Evolutionary conservation across 169 alveolate genomes (phyloP).

Genomic region (Miamiensis avidus): DNA sequence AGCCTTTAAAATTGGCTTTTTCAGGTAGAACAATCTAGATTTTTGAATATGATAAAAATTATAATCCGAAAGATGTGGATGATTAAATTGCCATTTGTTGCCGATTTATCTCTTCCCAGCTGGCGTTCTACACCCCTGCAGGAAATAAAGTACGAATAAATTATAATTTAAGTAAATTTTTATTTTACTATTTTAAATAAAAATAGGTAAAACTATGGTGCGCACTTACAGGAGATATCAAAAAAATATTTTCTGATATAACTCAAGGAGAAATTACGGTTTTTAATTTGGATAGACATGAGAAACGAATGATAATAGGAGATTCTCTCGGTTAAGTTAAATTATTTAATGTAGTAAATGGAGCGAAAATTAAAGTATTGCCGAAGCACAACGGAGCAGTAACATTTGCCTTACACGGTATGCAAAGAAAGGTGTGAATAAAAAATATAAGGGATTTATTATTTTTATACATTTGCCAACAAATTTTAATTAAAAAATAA

Average conservation of each 20-base stretch:
- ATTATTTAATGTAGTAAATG: constrained; percentile 59
- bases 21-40: constrained; percentile 60
- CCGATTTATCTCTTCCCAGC: constrained; percentile 25
- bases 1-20: constrained; percentile 56
- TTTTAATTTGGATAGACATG: constrained; percentile 53
- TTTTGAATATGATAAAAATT: constrained; percentile 75
- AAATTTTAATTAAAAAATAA: too few species aligned
- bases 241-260: constrained; percentile 49
- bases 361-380: constrained; percentile 63
- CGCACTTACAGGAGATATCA: constrained; percentile 68
- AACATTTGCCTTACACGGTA: neutral
- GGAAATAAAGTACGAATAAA: constrained; percentile 20
- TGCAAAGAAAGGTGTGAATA: neutral
- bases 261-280: constrained; percentile 65
- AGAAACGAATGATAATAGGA: constrained; percentile 67
- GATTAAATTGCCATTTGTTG: constrained; percentile 64
- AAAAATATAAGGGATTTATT: too few species aligned
- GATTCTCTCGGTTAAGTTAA: constrained; percentile 58
- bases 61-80: constrained; percentile 65
- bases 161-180: constrained; percentile 12
- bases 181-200: neutral
- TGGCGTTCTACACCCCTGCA: constrained; percentile 50
- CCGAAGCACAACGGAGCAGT: constrained; percentile 35
- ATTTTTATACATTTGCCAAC: too few species aligned
- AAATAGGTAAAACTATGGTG: constrained; percentile 56